Evolutionary conservation across 768 basidiomycete genomes (phyloP), one percentile per base, ranked within the genome.

Genomic region (Boletales sp.): DNA sequence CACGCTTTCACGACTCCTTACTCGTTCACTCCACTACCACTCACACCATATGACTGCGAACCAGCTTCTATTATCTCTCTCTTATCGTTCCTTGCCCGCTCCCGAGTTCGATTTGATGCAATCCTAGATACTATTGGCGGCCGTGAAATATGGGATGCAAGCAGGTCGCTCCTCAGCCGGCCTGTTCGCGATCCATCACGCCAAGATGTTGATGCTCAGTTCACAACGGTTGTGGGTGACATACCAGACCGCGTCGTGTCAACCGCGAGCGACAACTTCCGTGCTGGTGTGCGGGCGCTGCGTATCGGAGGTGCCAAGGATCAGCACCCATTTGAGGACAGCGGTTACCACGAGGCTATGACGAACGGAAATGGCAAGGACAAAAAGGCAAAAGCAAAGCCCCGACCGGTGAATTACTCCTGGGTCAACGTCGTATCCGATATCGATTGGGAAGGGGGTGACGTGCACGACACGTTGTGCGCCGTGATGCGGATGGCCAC

Each of bases 101-200:
- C 72, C 21, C 59, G 58, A 18, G 55, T 70, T 32, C 57, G 61
- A 32, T 87, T 94, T 65, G 91, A 94, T 62, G 86, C 82, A 18
- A 78, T 96, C 3, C 65, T 94, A 53, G 94, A 95, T 65, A 87
- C 87, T 2, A 70, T 90, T 15, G 93, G 93, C 4, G 90, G 93
- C 14, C 78, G 79, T 60, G 82, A 79, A 35, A 76, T 94, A 33
- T 90, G 91, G 79, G 85, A 89, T 55, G 86, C 83, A 5, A 79
- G 84, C 3, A 81, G 82, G 57, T 65, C 76, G 46, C 71, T 95
- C 33, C 72, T 91, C 57, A 63, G 66, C 70, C 66, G 50, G 46
- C 61, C 57, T 48, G 60, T 59, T 44, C 56, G 51, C 33, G 57
- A 67, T 41, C 57, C 61, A 52, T 58, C 60, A 35, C 44, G 74